Percentiles rank a stretch among this genome's conserved stretches.
phyloP scores from a whole-genome alignment of 305 asterid genomes.

The Solanum hybrid region DNA sequence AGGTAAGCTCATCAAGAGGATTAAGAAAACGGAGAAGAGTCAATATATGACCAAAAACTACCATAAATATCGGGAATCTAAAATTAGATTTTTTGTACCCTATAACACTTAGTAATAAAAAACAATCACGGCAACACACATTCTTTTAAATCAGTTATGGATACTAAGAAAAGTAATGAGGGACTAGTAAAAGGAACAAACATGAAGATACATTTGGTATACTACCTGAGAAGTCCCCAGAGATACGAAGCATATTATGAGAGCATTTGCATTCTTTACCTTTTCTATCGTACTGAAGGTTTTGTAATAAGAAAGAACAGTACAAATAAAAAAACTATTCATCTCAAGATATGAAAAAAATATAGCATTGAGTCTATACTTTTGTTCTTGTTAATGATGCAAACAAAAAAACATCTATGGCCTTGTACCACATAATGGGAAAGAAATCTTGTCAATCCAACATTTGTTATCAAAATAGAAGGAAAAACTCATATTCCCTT shows the following conservation, averaged over 20 bases:
- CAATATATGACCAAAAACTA: not conserved
- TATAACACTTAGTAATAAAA: not conserved
- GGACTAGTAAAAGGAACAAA: too few species aligned
- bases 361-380: not conserved
- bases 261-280: too few species aligned
- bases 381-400: not conserved
- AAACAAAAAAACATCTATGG: not conserved
- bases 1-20: too few species aligned
- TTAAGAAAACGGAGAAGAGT: too few species aligned
- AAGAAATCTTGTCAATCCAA: not conserved
- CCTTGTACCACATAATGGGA: not conserved
- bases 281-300: not conserved
- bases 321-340: not conserved
- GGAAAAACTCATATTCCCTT: not conserved
- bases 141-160: not conserved
- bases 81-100: not conserved
- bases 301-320: not conserved
- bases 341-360: not conserved
- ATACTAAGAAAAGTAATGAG: not conserved
- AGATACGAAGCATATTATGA: too few species aligned
- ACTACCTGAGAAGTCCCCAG: too few species aligned
- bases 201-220: too few species aligned
- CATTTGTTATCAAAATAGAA: not conserved
- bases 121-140: not conserved
- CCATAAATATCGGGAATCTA: not conserved